These are phyloP conservation scores for Yarrowia sp. DNA, from an alignment of 805 yeast species.

Conservation along the genomic window DNA sequence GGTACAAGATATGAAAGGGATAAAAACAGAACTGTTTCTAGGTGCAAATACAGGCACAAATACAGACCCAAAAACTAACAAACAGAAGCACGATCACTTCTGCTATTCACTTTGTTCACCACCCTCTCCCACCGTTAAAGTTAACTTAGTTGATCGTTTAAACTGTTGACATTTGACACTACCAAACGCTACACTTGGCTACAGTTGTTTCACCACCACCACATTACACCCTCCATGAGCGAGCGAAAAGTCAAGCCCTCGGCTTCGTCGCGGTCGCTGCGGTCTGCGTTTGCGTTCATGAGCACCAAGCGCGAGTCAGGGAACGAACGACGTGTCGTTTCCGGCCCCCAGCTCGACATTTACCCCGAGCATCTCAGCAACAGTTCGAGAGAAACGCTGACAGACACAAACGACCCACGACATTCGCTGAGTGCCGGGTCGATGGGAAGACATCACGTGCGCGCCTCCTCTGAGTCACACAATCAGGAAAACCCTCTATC, in stretches of 20 bases:
- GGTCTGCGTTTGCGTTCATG: constrained; percentile 31
- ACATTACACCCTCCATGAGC: neutral
- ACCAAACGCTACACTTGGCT: no score
- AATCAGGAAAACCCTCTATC: neutral
- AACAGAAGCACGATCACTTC: no score
- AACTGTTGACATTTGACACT: neutral
- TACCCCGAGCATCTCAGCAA: constrained; percentile 1
- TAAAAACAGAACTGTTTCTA: no score
- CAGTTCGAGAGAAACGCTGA: neutral
- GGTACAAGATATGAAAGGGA: no score
- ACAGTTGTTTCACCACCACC: neutral
- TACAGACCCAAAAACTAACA: no score
- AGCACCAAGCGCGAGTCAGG: neutral
- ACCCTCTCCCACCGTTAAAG: no score
- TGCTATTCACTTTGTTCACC: no score
- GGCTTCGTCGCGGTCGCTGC: constrained; percentile 34
- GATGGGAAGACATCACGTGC: neutral
- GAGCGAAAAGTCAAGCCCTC: constrained; percentile 29
- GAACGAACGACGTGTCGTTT: constrained; percentile 3
- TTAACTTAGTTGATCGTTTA: no score
- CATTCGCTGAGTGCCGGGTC: neutral
- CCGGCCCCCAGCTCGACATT: constrained; percentile 15
- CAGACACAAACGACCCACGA: neutral
- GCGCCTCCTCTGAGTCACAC: neutral
- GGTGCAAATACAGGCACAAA: no score